These are phyloP conservation scores for Magnolia changhungtana DNA, from an alignment of 164 flowering plant genomes.

Conservation along the genomic window DNA sequence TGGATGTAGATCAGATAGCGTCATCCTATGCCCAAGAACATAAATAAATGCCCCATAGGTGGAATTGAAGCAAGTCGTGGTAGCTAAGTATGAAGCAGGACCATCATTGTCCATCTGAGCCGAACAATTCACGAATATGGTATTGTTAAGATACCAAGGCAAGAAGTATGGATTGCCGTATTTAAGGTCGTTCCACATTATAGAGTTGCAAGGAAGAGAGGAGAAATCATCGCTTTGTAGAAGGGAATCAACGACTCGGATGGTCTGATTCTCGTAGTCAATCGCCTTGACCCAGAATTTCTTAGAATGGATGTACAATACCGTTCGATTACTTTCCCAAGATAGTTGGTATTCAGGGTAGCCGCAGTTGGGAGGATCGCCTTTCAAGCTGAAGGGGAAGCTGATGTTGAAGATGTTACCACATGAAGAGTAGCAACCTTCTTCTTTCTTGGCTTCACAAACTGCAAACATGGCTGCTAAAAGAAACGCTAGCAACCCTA, in stretches of 20 bases:
- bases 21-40: background rate
- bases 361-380: background rate
- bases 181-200: no score
- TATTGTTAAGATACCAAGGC: background rate
- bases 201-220: no score
- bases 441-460: background rate
- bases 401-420: background rate
- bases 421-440: background rate
- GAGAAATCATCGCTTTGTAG: background rate
- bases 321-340: background rate
- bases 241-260: slow-evolving; percentile 1
- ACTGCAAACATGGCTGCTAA: no score
- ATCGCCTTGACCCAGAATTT: background rate
- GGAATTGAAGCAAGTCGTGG: background rate
- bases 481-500: no score
- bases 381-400: background rate
- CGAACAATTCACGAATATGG: background rate
- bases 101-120: background rate
- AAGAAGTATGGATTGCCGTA: no score
- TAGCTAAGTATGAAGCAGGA: background rate
- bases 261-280: background rate
- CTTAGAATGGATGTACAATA: background rate
- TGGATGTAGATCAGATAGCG: background rate
- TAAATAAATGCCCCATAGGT: background rate
- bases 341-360: background rate